These are phyloP conservation scores for Chlamydomonas incerta DNA, from an alignment of 139 green algal species.

Conservation along the genomic window DNA sequence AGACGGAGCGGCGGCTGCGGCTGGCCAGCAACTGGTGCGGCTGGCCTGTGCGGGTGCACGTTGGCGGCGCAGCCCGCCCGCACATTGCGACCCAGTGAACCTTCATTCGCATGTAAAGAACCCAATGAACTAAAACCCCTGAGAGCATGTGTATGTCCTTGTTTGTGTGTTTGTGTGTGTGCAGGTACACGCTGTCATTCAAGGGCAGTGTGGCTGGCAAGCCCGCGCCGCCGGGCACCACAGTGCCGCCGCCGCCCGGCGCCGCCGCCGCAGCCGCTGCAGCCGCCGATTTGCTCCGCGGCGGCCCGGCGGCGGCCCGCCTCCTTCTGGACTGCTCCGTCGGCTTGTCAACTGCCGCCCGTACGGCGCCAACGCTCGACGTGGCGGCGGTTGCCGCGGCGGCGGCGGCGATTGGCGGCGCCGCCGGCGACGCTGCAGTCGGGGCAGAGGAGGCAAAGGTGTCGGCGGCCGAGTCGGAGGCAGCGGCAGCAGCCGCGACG, in stretches of 20 bases:
- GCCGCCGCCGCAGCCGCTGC: neutral
- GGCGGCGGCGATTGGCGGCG: neutral
- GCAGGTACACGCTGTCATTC: conserved; percentile 31
- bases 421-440: neutral
- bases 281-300: conserved; percentile 3
- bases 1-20: conserved; percentile 11
- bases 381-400: neutral
- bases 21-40: conserved; percentile 25
- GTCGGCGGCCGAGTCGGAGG: conserved; percentile 1
- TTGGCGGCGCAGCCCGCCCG: no score
- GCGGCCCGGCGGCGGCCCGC: neutral
- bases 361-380: conserved; percentile 26
- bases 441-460: neutral
- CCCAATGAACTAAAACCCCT: no score
- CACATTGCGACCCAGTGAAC: no score
- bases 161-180: neutral
- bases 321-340: conserved; percentile 13
- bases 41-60: no score
- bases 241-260: neutral
- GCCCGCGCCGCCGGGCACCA: conserved; percentile 14
- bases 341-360: neutral
- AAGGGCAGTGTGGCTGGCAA: neutral
- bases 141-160: no score
- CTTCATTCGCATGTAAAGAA: no score
- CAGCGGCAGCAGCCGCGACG: conserved; percentile 15